These are phyloP conservation scores for Bipolaris victoriae DNA, from an alignment of 2,329 filamentous ascomycete genomes.

Conservation along the genomic window DNA sequence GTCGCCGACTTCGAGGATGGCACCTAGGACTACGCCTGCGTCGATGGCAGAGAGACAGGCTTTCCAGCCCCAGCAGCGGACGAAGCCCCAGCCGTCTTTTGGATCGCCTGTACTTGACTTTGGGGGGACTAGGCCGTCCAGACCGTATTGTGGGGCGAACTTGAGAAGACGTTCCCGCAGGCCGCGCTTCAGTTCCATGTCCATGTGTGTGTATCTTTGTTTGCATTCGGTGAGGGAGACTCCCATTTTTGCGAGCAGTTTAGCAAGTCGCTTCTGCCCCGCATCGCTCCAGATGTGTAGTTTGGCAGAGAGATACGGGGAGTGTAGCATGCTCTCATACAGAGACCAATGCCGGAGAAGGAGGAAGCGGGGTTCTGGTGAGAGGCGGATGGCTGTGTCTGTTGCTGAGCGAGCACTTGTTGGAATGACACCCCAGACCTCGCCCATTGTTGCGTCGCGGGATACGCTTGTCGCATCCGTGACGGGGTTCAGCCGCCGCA, in stretches of 20 bases:
- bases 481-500: constrained; percentile 87
- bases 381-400: constrained; percentile 89
- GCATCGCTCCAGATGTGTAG: constrained; percentile 94
- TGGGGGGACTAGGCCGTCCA: constrained; percentile 89
- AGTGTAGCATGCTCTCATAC: constrained; percentile 98
- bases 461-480: constrained; percentile 60
- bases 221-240: constrained; percentile 92
- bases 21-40: constrained; percentile 89
- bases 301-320: constrained; percentile 88
- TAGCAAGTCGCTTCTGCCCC: constrained; percentile 87
- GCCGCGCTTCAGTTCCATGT: constrained; percentile 92
- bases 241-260: constrained; percentile 96
- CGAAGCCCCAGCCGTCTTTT: constrained; percentile 96
- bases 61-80: constrained; percentile 96
- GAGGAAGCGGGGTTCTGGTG: constrained; percentile 90
- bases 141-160: constrained; percentile 89
- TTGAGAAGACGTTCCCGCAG: constrained; percentile 84
- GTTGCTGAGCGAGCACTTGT: constrained; percentile 87
- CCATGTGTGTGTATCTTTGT: constrained; percentile 97
- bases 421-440: constrained; percentile 81
- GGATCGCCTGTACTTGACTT: constrained; percentile 66
- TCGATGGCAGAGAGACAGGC: constrained; percentile 92
- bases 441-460: constrained; percentile 67
- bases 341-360: constrained; percentile 95
- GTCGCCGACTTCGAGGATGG: constrained; percentile 89